Base-by-base conservation (phyloP, 2,329 filamentous ascomycete species). In the Penicillium rolfsii region DNA sequence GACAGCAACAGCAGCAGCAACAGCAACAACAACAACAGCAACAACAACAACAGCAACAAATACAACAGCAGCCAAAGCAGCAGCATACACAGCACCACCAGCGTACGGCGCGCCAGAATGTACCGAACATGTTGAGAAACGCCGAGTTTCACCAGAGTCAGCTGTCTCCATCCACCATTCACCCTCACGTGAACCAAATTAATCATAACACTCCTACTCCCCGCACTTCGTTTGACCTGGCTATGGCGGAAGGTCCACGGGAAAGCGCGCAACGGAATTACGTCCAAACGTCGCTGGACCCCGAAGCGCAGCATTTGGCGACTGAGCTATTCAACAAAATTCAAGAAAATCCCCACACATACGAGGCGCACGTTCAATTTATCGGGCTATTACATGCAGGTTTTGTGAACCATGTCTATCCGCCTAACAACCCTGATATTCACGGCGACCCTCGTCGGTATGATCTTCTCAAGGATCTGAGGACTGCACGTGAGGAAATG, bases 401-500 rank as follows among this genome's bases (percentile, higher is more conserved):
- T 4, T 80, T 82, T 43, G 72, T 79, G 0, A 78, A 81, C 55
- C 79, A 82, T 59, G 76, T 81, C 11, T 81, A 80, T 54, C 79
- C 78, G 5, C 77, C 79, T 1, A 77, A 77, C 12, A 76, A 77
- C 38, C 79, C 79, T 2, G 77, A 77, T 49, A 75, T 78, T 5
- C 78, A 79, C 52, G 77, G 79, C 8, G 76, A 82, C 50, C 80
- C 80, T 1, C 75, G 73, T 38, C 71, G 72, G 5, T 82, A 82
- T 61, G 80, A 82, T 59, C 71, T 82, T 5, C 74, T 82, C 8
- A 76, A 74, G 52, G 80, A 82, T 61, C 71, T 83, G 63, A 74
- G 79, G 40, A 77, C 72, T 24, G 80, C 81, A 4, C 82, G 86
- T 60, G 82, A 85, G 67, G 81, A 82, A 57, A 86, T 89, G 82